Percentiles rank a stretch among this genome's conserved stretches.
Conservation (phyloP, 116 monocot species). For the Iris pallida region DNA sequence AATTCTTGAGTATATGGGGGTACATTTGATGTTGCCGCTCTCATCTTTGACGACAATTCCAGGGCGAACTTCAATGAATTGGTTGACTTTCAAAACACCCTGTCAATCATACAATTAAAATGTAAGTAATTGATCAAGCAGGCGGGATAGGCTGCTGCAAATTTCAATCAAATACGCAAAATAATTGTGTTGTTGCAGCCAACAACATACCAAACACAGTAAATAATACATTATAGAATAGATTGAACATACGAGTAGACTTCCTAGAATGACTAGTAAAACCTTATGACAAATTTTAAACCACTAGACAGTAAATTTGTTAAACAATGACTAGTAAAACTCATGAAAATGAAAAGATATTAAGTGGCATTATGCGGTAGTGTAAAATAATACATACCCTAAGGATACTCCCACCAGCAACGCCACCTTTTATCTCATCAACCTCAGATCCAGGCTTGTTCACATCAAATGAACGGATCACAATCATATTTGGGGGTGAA, state of each 20-base stretch:
- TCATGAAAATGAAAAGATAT: background rate
- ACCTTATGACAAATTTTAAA: too few relatives aligned
- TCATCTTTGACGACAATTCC: slow-evolving; percentile 92
- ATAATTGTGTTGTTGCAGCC: too few relatives aligned
- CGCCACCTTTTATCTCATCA: slow-evolving; percentile 94
- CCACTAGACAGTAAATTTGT: too few relatives aligned
- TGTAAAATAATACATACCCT: slow-evolving; percentile 38
- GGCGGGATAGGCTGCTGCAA: too few relatives aligned
- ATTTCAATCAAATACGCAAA: too few relatives aligned
- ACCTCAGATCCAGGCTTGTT: slow-evolving; percentile 98
- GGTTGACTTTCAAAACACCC: slow-evolving; percentile 96
- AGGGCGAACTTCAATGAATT: slow-evolving; percentile 83
- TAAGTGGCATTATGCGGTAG: background rate
- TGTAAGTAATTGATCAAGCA: too few relatives aligned
- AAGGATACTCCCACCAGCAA: slow-evolving; percentile 96
- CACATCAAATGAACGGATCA: slow-evolving; percentile 95
- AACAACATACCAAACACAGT: too few relatives aligned
- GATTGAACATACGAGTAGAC: too few relatives aligned
- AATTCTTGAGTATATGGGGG: slow-evolving; percentile 87
- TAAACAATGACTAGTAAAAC: too few relatives aligned
- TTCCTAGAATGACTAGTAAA: too few relatives aligned
- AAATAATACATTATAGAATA: too few relatives aligned
- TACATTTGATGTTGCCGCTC: slow-evolving; percentile 82
- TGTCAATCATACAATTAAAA: slow-evolving; percentile 19
- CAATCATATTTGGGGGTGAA: slow-evolving; percentile 90